Evolutionary conservation across 169 alveolate species (phyloP).

Genomic region (Plasmodium billcollinsi): DNA sequence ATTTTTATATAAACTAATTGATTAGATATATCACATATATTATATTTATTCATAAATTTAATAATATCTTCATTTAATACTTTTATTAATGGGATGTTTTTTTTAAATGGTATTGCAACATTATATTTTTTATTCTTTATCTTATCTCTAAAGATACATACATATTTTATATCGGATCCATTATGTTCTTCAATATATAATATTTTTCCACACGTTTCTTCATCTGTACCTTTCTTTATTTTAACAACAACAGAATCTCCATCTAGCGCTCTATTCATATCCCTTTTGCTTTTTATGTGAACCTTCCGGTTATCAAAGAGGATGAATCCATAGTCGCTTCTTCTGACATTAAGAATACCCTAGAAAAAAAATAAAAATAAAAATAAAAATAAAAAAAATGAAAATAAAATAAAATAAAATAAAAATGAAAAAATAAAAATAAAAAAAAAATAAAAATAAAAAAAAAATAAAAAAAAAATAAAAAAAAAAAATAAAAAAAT

Average conservation of each 20-base stretch:
- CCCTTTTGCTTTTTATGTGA: slow-evolving; percentile 39
- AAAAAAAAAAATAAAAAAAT: too few species aligned
- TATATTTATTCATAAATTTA: slow-evolving; percentile 38
- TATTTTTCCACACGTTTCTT: slow-evolving; percentile 27
- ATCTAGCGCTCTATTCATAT: slow-evolving; percentile 92
- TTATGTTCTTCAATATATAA: slow-evolving; percentile 68
- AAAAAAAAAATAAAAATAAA: too few species aligned
- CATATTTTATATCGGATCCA: slow-evolving; percentile 51
- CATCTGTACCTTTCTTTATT: slow-evolving; percentile 29
- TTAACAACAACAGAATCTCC: slow-evolving; percentile 94
- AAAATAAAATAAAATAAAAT: too few species aligned
- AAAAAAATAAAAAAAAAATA: not conserved
- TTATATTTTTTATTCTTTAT: slow-evolving; percentile 19
- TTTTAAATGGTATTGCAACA: slow-evolving; percentile 67
- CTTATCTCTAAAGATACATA: slow-evolving; percentile 52
- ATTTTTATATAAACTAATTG: slow-evolving; percentile 55
- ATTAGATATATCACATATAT: slow-evolving; percentile 27
- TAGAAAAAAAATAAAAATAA: not conserved
- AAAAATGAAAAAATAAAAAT: too few species aligned
- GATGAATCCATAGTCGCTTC: slow-evolving; percentile 40
- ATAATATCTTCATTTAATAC: slow-evolving; percentile 31
- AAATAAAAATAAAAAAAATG: not conserved
- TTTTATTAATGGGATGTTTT: slow-evolving; percentile 57
- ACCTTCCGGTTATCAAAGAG: slow-evolving; percentile 13
- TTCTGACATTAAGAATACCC: slow-evolving; percentile 54